Evolutionary conservation across 2,329 filamentous ascomycete genomes (phyloP).

Genomic region (Clonostachys solani): DNA sequence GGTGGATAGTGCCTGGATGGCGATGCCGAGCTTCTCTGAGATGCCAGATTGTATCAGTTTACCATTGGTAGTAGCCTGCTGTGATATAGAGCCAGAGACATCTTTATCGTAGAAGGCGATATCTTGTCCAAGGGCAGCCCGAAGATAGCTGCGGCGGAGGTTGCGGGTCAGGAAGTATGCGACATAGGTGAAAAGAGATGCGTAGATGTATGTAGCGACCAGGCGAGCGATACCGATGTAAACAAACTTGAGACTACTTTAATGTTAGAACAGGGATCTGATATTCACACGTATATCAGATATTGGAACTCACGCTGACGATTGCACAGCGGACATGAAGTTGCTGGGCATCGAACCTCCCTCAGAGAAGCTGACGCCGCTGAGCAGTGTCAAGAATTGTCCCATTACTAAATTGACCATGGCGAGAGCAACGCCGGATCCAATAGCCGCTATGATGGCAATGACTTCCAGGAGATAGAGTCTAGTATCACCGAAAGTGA

Average conservation of each 20-base stretch:
- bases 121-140: conserved; percentile 37
- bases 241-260: conserved; percentile 15
- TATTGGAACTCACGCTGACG: not conserved
- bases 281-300: not conserved
- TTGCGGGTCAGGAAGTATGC: conserved; percentile 39
- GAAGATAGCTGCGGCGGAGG: conserved; percentile 37
- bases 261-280: not conserved
- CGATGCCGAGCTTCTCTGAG: conserved; percentile 22
- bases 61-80: conserved; percentile 32
- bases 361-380: conserved; percentile 5
- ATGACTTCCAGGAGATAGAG: conserved; percentile 15
- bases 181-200: conserved; percentile 32
- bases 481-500: conserved; percentile 10
- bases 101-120: conserved; percentile 37
- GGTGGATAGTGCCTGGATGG: conserved; percentile 22
- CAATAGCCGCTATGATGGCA: conserved; percentile 13
- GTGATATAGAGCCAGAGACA: conserved; percentile 25
- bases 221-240: conserved; percentile 15
- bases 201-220: conserved; percentile 18
- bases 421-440: conserved; percentile 16
- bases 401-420: conserved; percentile 20
- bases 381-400: conserved; percentile 15
- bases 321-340: conserved; percentile 9
- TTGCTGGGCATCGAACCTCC: conserved; percentile 5
- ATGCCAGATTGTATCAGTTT: conserved; percentile 26